Base-by-base conservation (phyloP, 2,329 filamentous ascomycete genomes). In the Aquanectria penicillioides region DNA sequence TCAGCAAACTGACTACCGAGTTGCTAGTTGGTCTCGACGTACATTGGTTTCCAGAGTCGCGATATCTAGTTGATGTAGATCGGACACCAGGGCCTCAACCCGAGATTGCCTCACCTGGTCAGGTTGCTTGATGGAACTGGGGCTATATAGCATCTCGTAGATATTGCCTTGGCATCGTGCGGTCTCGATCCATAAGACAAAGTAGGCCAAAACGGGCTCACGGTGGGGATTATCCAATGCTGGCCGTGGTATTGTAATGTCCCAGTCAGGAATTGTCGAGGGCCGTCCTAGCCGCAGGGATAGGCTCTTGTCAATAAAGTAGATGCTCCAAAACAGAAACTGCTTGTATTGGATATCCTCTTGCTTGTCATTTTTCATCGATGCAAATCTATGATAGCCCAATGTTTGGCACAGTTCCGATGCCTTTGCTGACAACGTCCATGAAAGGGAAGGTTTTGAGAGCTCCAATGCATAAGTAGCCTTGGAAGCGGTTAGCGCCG, bases 271-370 rank as follows among this genome's bases (percentile, higher is more conserved):
- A 3, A 88, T 78, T 5, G 78, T 78, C 1, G 83, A 81, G 0
- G 83, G 74, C 15, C 77, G 78, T 0, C 86, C 86, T 3, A 88
- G 73, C 2, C 83, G 79, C 3, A 88, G 76, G 0, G 83, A 82
- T 15, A 88, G 73, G 13, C 78, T 78, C 57, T 84, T 86, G 59
- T 87, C 82, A 10, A 86, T 72, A 37, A 82, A 79, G 61, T 87
- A 88, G 0, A 83, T 72, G 31, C 74, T 78, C 86, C 86, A 89
- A 66, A 88, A 89, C 7, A 87, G 66, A 2, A 77, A 64, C 9
- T 59, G 41, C 22, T 68, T 69, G 5, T 34, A 15, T 7, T 10
- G 6, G 7, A 15, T 34, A 15, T 15, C 5, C 13, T 4, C 17
- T n/a, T 13, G 13, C n/a, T 13, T 7, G 13, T 34, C 31, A 34